These are phyloP conservation scores for Boletus tomentosulus DNA, from an alignment of 768 basidiomycete species.

Conservation along the genomic window DNA sequence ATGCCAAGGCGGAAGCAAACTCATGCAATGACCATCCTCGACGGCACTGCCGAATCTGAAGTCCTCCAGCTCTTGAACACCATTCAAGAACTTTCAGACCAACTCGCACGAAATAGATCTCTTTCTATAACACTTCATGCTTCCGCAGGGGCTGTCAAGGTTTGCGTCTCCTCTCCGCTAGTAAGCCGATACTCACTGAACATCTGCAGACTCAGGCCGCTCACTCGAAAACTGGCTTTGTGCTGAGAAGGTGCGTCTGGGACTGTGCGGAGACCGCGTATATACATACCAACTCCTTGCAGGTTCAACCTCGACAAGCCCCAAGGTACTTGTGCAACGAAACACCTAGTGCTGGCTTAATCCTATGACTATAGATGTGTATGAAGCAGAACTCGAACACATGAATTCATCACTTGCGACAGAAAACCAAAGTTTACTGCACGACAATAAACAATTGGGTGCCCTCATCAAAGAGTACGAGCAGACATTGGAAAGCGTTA, in stretches of 20 bases:
- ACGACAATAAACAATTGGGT: conserved; percentile 96
- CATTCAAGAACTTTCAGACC: conserved; percentile 78
- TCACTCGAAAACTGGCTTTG: conserved; percentile 89
- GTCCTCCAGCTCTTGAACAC: conserved; percentile 59
- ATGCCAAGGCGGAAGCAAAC: conserved; percentile 8
- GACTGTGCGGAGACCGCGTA: not conserved
- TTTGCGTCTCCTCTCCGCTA: conserved; percentile 30
- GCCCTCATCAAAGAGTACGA: conserved; percentile 94
- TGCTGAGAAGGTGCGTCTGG: conserved; percentile 66
- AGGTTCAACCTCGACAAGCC: conserved; percentile 87
- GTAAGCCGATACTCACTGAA: not conserved
- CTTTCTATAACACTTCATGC: conserved; percentile 68
- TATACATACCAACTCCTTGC: not conserved
- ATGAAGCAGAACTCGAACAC: conserved; percentile 82
- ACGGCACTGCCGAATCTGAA: conserved; percentile 50
- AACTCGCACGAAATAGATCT: conserved; percentile 74
- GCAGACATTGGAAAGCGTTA: conserved; percentile 90
- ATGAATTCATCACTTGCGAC: conserved; percentile 75
- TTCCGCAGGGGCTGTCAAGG: conserved; percentile 78
- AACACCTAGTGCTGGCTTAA: not conserved
- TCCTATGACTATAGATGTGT: conserved; percentile 62
- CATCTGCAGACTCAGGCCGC: conserved; percentile 69
- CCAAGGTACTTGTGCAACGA: conserved; percentile 49
- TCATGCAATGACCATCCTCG: conserved; percentile 50
- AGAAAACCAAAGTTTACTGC: conserved; percentile 81